phyloP scores from a whole-genome alignment of 768 basidiomycete species.

The Leccinum imitatum region DNA sequence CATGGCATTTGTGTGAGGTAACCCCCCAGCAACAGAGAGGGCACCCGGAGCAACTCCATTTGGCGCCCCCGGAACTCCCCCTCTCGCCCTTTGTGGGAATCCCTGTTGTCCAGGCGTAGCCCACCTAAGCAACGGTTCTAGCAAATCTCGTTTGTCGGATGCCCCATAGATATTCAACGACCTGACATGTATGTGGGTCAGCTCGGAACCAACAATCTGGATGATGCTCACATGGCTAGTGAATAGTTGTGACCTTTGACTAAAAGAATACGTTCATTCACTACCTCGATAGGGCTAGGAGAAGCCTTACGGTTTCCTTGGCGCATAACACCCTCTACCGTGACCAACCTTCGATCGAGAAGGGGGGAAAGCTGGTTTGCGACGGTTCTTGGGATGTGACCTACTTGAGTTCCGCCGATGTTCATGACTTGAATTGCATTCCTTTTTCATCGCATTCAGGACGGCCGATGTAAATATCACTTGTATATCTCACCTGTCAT shows the following conservation, averaged over 20 bases:
- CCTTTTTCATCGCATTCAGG: slow-evolving; percentile 32
- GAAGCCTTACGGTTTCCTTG: slow-evolving; percentile 61
- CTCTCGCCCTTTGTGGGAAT: slow-evolving; percentile 34
- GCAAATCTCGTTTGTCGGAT: slow-evolving; percentile 51
- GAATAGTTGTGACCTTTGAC: slow-evolving; percentile 51
- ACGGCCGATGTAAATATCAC: background rate
- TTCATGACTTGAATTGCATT: slow-evolving; percentile 85
- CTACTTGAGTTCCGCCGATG: slow-evolving; percentile 71
- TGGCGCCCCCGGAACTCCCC: slow-evolving; percentile 18
- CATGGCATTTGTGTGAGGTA: slow-evolving; percentile 16
- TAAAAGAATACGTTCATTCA: slow-evolving; percentile 19
- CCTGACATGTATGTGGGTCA: slow-evolving; percentile 35
- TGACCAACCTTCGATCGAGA: slow-evolving; percentile 61
- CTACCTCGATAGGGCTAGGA: background rate
- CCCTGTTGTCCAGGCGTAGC: slow-evolving; percentile 70
- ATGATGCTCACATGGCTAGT: slow-evolving; percentile 55
- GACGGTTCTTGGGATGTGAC: slow-evolving; percentile 68
- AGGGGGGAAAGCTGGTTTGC: slow-evolving; percentile 65
- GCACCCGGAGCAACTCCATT: slow-evolving; percentile 15
- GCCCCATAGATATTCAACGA: slow-evolving; percentile 71
- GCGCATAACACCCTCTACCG: slow-evolving; percentile 65
- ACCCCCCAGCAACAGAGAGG: slow-evolving; percentile 15
- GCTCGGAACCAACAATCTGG: background rate
- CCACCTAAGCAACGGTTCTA: slow-evolving; percentile 72
- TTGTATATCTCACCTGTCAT: slow-evolving; percentile 54